phyloP scores from a whole-genome alignment of 129 eudicot species.

The Centella asiatica region DNA sequence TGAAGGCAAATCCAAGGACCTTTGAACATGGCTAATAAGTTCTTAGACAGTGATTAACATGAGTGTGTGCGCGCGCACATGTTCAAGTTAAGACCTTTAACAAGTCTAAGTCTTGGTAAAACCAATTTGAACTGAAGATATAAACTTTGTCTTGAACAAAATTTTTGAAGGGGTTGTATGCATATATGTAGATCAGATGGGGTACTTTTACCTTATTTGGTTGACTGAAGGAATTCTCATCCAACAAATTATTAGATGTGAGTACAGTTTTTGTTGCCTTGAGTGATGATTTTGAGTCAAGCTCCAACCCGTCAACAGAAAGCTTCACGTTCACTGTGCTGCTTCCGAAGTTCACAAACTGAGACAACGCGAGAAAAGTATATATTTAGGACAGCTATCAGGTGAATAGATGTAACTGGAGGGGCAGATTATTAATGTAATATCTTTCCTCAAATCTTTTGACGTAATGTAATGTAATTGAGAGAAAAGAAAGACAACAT shows the following conservation, averaged over 20 bases:
- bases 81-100: no score
- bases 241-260: conserved; percentile 47
- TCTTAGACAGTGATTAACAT: no score
- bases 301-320: conserved; percentile 39
- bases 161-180: neutral
- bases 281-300: conserved; percentile 17
- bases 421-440: conserved; percentile 1
- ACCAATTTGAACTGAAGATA: no score
- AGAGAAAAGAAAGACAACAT: no score
- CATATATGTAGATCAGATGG: neutral
- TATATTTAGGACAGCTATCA: neutral
- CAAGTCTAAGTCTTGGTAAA: no score
- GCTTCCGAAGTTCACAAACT: conserved; percentile 73
- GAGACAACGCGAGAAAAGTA: conserved; percentile 1
- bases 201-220: conserved; percentile 57
- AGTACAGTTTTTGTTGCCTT: conserved; percentile 46
- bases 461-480: no score
- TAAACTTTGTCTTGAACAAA: neutral
- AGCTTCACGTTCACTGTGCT: conserved; percentile 42
- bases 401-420: neutral
- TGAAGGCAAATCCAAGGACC: no score
- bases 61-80: neutral
- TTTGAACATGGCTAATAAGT: no score
- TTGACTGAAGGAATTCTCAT: conserved; percentile 65
- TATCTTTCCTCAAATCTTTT: no score